Percentiles rank a stretch among this genome's conserved stretches.
Conservation (phyloP, 352 stramenopile species). For the Phytophthora cryptogea region DNA sequence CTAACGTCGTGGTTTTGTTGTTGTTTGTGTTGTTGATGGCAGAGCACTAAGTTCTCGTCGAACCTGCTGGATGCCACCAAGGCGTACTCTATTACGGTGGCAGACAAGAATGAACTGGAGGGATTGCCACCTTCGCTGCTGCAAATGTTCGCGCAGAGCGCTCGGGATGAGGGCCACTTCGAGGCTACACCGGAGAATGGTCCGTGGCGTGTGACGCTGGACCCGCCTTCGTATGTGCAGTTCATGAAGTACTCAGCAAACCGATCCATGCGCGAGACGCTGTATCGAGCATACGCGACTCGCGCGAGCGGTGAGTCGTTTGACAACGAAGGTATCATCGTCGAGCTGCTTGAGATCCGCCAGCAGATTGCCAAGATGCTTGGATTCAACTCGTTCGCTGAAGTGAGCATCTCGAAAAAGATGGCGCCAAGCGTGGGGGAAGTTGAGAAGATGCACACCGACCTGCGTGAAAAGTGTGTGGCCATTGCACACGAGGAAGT, state of each 20-base stretch:
- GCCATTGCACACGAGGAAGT: conserved; percentile 92
- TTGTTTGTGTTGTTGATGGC: conserved; percentile 3
- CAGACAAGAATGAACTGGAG: conserved; percentile 85
- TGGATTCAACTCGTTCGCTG: conserved; percentile 93
- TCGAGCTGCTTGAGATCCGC: conserved; percentile 93
- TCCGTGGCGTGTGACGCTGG: conserved; percentile 95
- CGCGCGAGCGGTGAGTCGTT: conserved; percentile 86
- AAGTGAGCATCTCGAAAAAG: conserved; percentile 94
- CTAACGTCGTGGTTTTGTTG: neutral
- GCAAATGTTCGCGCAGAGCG: conserved; percentile 91
- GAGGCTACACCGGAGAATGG: conserved; percentile 78
- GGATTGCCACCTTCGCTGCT: conserved; percentile 92
- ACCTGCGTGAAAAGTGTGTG: conserved; percentile 93
- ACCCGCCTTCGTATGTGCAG: conserved; percentile 94
- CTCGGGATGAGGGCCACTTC: conserved; percentile 62
- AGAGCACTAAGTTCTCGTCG: conserved; percentile 96
- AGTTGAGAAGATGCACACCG: conserved; percentile 93
- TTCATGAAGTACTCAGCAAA: conserved; percentile 96
- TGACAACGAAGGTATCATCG: conserved; percentile 95
- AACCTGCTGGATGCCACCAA: conserved; percentile 98
- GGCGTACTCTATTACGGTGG: conserved; percentile 90
- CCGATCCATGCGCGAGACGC: conserved; percentile 88
- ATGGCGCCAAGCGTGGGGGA: conserved; percentile 93
- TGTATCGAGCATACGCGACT: conserved; percentile 94
- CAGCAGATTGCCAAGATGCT: conserved; percentile 92